Percentiles rank a stretch among this genome's conserved stretches.
These are phyloP conservation scores for Aureobasidium sp. DNA, from an alignment of 2,329 filamentous ascomycete species.

Conservation along the genomic window DNA sequence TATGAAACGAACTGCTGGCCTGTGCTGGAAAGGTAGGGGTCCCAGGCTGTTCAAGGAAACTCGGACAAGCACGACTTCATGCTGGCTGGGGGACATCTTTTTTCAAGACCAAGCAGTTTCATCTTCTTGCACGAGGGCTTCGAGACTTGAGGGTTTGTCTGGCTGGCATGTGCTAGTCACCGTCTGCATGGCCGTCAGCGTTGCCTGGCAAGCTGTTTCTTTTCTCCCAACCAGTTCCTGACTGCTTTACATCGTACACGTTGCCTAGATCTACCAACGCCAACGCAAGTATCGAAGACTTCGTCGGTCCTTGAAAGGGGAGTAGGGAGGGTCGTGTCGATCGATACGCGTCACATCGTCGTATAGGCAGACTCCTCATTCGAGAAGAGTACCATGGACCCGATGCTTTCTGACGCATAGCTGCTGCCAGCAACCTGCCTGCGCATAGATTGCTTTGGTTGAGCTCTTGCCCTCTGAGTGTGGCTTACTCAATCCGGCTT, in stretches of 20 bases:
- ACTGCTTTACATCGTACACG: conserved; percentile 9
- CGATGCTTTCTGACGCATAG: conserved; percentile 2
- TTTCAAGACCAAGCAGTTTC: conserved; percentile 5
- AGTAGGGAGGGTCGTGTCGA: background rate
- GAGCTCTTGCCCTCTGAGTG: background rate
- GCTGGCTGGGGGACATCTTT: background rate
- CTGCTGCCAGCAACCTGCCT: background rate
- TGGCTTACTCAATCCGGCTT: background rate
- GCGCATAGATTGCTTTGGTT: too few relatives aligned
- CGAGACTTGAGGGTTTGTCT: too few relatives aligned
- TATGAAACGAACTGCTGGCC: conserved; percentile 10
- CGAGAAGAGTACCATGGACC: conserved; percentile 6
- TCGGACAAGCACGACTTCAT: background rate
- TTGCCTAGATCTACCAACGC: background rate
- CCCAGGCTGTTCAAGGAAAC: conserved; percentile 8
- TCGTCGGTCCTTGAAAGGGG: background rate
- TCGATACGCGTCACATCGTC: conserved; percentile 2
- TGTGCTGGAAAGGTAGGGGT: too few relatives aligned
- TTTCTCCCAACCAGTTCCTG: background rate
- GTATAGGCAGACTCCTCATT: background rate
- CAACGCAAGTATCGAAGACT: conserved; percentile 8
- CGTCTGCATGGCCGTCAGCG: background rate
- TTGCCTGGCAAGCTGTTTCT: background rate
- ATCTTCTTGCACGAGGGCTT: background rate
- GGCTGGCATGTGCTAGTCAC: background rate